Evolutionary conservation across 2,329 filamentous ascomycete species (phyloP), one percentile per base, ranked within the genome.

Genomic region (Remersonia thermophila): DNA sequence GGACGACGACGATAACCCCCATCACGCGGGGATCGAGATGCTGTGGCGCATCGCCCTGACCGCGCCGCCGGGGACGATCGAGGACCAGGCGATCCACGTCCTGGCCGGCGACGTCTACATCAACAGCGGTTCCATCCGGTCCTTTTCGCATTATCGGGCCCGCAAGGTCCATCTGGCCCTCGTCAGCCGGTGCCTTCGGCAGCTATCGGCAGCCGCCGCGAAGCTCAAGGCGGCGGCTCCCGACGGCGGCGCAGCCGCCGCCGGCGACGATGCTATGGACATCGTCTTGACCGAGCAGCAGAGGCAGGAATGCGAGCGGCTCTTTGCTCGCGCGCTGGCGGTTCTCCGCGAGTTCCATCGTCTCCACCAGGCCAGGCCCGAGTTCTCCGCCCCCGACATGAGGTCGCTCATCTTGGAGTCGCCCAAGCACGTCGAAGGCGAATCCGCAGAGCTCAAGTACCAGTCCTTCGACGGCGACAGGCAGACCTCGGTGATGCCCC

Each of bases 1-100:
- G 11, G 66, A 72, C 37, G 67, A 72, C 31, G 61, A 66, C 7
- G 59, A 65, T n/a, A 58, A 65, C 9, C 52, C 73, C 18, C 61
- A 69, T 45, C 69, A 63, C 42, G 70, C 57, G 45, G 72, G 61
- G 17, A 64, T 71, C 30, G 81, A 91, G 47, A 71, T 86, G 39
- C 62, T 94, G n/a, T 94, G 87, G 87, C 73, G 76, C 16, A 73
- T 94, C 48, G 75, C 89, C 25, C 61, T 93, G 36, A 77, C 72
- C 12, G 76, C 82, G 2, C 73, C 76, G 4, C 63, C 71, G 27
- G 62, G 69, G 27, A 71, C 67, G 0, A 76, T 93, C 32, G 83
- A 83, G 46, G 67, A 69, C 14, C 60, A 67, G 35, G 80, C 83
- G 1, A 85, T 81, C 20, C 67, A 66, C 34, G 75, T 77, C 15